These are phyloP conservation scores for Pythium vanterpoolii DNA, from an alignment of 352 stramenopile species.

Conservation along the genomic window DNA sequence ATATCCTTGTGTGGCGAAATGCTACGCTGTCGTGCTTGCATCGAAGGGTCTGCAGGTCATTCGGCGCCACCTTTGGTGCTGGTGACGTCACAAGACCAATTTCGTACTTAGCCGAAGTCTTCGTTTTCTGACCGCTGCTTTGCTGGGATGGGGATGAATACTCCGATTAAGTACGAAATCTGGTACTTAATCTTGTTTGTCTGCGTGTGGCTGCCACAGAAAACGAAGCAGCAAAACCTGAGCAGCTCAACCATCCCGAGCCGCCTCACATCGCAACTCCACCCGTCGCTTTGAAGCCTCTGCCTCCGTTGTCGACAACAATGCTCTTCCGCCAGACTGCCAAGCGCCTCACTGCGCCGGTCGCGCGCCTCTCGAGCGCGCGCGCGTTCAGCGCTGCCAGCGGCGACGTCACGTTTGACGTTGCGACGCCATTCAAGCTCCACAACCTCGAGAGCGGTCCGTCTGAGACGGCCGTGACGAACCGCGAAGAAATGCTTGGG, in stretches of 20 bases:
- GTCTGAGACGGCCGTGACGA: conserved; percentile 64
- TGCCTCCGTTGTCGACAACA: background rate
- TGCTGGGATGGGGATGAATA: background rate
- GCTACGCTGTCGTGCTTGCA: no score
- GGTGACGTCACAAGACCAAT: background rate
- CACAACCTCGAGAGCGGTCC: conserved; percentile 76
- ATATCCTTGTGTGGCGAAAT: no score
- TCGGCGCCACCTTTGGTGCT: background rate
- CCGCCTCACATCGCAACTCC: conserved; percentile 27
- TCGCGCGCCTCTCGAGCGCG: conserved; percentile 27
- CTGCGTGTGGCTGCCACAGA: conserved; percentile 25
- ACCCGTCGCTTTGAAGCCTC: background rate
- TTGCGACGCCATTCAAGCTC: conserved; percentile 73
- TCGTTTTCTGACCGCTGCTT: conserved; percentile 2
- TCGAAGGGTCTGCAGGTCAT: no score
- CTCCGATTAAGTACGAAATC: conserved; percentile 2
- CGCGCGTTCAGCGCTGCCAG: conserved; percentile 63
- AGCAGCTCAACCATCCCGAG: background rate
- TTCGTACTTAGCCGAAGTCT: conserved; percentile 21
- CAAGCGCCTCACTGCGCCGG: conserved; percentile 29
- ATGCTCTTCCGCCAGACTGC: conserved; percentile 70
- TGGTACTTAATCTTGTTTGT: conserved; percentile 8
- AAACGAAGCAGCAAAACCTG: conserved; percentile 43
- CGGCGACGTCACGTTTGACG: conserved; percentile 69
- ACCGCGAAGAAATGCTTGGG: conserved; percentile 95